Percentiles rank a stretch among this genome's conserved stretches.
phyloP scores from a whole-genome alignment of 495 filamentous ascomycete genomes.

The Pseudotulostoma volvatum region DNA sequence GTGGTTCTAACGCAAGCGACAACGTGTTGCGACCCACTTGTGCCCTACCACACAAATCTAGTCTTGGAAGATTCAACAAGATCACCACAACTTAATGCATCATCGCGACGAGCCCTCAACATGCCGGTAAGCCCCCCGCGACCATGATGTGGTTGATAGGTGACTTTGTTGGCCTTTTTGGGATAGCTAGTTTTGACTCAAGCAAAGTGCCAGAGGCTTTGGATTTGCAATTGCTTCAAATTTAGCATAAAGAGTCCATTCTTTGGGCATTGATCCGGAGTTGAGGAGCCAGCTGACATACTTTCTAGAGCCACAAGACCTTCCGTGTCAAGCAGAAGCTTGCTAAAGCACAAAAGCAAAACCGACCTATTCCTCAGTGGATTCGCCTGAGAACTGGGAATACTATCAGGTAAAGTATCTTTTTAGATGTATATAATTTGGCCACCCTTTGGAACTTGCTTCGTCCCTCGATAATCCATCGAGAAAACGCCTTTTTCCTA shows the following conservation, averaged over 20 bases:
- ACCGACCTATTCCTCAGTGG: slow-evolving; percentile 99
- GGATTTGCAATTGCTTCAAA: not conserved
- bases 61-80: no score
- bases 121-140: slow-evolving; percentile 72
- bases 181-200: not conserved
- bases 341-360: slow-evolving; percentile 98
- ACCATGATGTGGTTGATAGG: no score
- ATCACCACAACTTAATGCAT: slow-evolving; percentile 28
- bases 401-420: slow-evolving; percentile 74
- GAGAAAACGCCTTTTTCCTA: not conserved
- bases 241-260: slow-evolving; percentile 2
- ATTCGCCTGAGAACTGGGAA: slow-evolving; percentile 95
- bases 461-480: not conserved
- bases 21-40: no score
- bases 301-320: slow-evolving; percentile 78
- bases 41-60: no score
- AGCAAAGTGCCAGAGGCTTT: not conserved
- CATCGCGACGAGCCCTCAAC: slow-evolving; percentile 45
- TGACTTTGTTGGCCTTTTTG: no score
- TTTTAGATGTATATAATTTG: slow-evolving; percentile 2
- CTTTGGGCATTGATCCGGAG: not conserved
- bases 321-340: slow-evolving; percentile 99
- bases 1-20: no score
- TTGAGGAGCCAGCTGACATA: slow-evolving; percentile 1
- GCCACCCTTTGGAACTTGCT: no score